Evolutionary conservation across 306 rosid species (phyloP).

Genomic region (Vachellia collinsii): DNA sequence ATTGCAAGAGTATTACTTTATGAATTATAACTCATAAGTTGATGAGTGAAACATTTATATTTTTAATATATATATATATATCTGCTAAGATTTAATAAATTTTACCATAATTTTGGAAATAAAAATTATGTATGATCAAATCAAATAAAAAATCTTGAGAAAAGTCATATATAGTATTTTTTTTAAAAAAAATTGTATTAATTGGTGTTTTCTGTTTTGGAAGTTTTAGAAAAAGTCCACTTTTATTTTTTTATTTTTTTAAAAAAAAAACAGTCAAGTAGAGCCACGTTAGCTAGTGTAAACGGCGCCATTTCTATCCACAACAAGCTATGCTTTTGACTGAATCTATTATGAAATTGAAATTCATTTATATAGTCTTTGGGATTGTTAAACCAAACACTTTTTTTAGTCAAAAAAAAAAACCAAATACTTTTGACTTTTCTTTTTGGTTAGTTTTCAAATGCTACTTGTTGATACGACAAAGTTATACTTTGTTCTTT

Average conservation of each 20-base stretch:
- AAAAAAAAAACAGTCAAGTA: too few relatives aligned
- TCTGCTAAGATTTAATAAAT: background rate
- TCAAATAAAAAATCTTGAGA: background rate
- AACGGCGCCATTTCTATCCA: constrained; percentile 33
- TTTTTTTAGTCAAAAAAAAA: background rate
- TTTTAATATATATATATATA: background rate
- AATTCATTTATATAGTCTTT: background rate
- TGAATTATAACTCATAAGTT: background rate
- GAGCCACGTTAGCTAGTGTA: constrained; percentile 19
- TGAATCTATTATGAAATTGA: background rate
- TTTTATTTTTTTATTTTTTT: too few relatives aligned
- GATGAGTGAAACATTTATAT: background rate
- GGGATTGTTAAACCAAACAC: background rate
- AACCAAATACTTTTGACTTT: background rate
- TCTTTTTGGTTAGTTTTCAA: background rate
- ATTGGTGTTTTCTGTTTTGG: too few relatives aligned
- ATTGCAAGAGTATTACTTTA: too few relatives aligned
- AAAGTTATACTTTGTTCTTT: background rate
- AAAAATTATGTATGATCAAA: background rate
- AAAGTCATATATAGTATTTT: background rate
- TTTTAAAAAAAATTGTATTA: too few relatives aligned
- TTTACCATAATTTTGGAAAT: background rate
- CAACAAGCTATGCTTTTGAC: background rate
- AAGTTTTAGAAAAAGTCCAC: background rate
- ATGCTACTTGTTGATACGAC: background rate